Evolutionary conservation across 2,329 filamentous ascomycete genomes (phyloP), one percentile per base, ranked within the genome.

Genomic region (Atkinsonella hypoxylon): DNA sequence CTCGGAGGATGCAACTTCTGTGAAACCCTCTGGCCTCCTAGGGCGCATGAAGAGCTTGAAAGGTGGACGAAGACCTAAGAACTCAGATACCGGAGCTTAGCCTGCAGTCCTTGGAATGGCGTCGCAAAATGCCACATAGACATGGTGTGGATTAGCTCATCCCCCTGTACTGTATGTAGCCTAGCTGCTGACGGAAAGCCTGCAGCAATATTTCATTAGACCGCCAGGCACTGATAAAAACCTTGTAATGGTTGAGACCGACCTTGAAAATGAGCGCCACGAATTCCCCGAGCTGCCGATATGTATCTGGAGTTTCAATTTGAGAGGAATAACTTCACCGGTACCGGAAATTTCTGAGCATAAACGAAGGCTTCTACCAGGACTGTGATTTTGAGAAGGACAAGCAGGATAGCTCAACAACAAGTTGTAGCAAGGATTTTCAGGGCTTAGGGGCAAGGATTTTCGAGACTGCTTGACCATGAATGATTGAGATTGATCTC

Each of bases 11-110:
- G 72, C 70, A 39, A 67, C 66, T 56, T 62, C 64, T 57, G 64
- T 68, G 57, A 71, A 73, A 62, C 65, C 66, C 45, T 77, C 78
- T 45, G 85, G 87, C 2, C 83, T 94, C 55, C 65, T 94, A 54
- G 86, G 79, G 48, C 79, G 88, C 50, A 87, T 93, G 71, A 89
- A 87, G 76, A 89, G 84, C 67, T 70, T 93, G 67, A 90, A 88
- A 72, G 83, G 84, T 47, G 80, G 81, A 32, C 76, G 82, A 56
- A 63, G 65, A 53, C 58, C 65, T 45, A 60, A 59, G 39, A 56
- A 64, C 60, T 55, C 63, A 58, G 57, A 64, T 60, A 42, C 49
- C 36, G 34, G n/a, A 45, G 32, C 49, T 41, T 49, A 47, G 49
- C 26, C 49, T 20, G 39, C 46, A n/a, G 38, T 36, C 42, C 63